phyloP scores from a whole-genome alignment of 148 eudicot species.

The Talinum fruticosum region DNA sequence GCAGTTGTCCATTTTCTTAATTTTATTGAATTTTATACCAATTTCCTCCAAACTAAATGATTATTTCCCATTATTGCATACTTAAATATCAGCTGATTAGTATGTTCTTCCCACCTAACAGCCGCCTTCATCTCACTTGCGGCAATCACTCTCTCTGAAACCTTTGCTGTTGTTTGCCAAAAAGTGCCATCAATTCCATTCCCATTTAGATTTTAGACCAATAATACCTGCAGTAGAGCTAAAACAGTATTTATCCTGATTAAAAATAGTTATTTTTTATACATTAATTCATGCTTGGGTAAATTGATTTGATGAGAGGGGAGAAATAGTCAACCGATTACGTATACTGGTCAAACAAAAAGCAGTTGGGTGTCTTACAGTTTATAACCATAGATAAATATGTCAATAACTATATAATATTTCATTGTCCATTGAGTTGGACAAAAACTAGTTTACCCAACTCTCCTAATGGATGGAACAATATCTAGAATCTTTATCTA shows the following conservation, averaged over 20 bases:
- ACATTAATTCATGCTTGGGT: neutral
- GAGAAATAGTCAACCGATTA: neutral
- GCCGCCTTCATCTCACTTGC: no score
- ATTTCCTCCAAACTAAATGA: no score
- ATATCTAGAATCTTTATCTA: neutral
- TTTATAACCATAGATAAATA: neutral
- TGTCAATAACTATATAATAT: no score
- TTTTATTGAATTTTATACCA: no score
- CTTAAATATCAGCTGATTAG: no score
- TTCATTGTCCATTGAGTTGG: neutral
- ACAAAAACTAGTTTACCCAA: conserved; percentile 1
- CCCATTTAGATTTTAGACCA: neutral
- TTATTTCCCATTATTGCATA: no score
- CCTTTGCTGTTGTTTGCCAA: no score
- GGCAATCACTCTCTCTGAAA: no score
- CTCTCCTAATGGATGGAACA: neutral
- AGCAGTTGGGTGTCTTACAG: neutral
- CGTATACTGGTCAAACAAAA: neutral
- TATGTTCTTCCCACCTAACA: no score
- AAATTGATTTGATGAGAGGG: neutral
- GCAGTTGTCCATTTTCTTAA: no score
- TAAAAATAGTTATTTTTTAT: neutral
- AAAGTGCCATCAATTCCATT: no score
- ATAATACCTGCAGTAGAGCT: neutral
- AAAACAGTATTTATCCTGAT: neutral